Evolutionary conservation across 169 alveolate species (phyloP).

Genomic region (Blepharisma undulans): DNA sequence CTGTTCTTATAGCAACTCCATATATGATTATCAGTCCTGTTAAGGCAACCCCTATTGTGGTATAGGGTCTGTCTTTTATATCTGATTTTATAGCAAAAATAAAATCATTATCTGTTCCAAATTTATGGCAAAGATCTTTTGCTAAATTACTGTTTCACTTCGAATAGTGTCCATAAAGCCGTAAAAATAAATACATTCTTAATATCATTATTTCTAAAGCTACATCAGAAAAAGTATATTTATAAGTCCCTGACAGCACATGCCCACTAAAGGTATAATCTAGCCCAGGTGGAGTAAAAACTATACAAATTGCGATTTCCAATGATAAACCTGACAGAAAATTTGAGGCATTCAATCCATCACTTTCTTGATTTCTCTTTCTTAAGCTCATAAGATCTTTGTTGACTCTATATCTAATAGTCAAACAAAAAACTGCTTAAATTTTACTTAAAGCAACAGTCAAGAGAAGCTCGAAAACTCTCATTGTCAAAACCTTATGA

Average conservation of each 20-base stretch:
- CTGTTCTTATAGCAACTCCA: constrained; percentile 47
- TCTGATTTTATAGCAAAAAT: constrained; percentile 64
- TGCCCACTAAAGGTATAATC: constrained; percentile 50
- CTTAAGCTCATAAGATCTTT: neutral
- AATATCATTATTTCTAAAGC: constrained; percentile 40
- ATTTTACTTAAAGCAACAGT: neutral
- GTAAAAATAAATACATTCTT: constrained; percentile 45
- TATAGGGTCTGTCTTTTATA: constrained; percentile 61
- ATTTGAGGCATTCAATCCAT: constrained; percentile 6
- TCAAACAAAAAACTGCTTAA: neutral
- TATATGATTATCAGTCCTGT: constrained; percentile 36
- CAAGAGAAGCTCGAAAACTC: neutral
- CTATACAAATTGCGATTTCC: constrained; percentile 46
- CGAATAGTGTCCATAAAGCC: constrained; percentile 58
- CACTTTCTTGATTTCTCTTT: neutral
- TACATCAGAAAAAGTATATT: constrained; percentile 48
- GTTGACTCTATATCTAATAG: neutral
- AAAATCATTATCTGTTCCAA: constrained; percentile 31
- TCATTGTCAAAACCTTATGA: neutral
- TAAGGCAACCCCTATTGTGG: constrained; percentile 36
- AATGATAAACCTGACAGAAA: constrained; percentile 23
- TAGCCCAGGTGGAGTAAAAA: constrained; percentile 51
- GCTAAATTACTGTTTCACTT: constrained; percentile 56
- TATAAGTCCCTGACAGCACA: constrained; percentile 62
- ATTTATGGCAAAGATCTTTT: constrained; percentile 35